Percentiles rank a stretch among this genome's conserved stretches.
Conservation (phyloP, 345 rosid species). For the Rhizophora mangle region DNA sequence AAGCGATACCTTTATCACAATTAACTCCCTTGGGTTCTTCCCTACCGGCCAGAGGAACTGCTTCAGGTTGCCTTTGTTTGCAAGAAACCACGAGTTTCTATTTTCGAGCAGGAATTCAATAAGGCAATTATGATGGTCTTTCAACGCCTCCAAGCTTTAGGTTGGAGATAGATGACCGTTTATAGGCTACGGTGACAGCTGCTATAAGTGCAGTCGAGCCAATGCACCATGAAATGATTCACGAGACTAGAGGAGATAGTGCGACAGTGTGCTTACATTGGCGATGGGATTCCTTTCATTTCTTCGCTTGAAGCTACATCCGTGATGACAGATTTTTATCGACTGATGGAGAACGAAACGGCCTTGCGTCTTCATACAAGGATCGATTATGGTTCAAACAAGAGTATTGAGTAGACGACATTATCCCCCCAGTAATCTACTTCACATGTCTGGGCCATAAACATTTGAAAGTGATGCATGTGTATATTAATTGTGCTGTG, state of each 20-base stretch:
- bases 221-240: slow-evolving; percentile 22
- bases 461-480: too few relatives aligned
- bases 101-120: slow-evolving; percentile 18
- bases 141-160: slow-evolving; percentile 23
- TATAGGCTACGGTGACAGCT: slow-evolving; percentile 24
- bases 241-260: not conserved
- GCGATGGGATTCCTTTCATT: slow-evolving; percentile 27
- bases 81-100: not conserved
- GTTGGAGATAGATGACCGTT: slow-evolving; percentile 22
- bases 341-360: slow-evolving; percentile 16
- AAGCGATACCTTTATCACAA: not conserved
- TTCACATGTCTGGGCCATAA: too few relatives aligned
- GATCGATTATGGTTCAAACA: too few relatives aligned
- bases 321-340: slow-evolving; percentile 2
- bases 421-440: too few relatives aligned
- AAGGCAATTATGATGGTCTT: slow-evolving; percentile 27
- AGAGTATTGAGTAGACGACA: too few relatives aligned
- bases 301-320: slow-evolving; percentile 25
- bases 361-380: slow-evolving; percentile 17
- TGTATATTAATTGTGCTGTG: too few relatives aligned
- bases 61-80: not conserved
- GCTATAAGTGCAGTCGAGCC: slow-evolving; percentile 12
- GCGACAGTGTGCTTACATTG: slow-evolving; percentile 21
- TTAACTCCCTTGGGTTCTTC: slow-evolving; percentile 9
- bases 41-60: slow-evolving; percentile 11